Conservation (phyloP, 192 early-diverging fungal genomes). For the Rhizophagus sp. region DNA sequence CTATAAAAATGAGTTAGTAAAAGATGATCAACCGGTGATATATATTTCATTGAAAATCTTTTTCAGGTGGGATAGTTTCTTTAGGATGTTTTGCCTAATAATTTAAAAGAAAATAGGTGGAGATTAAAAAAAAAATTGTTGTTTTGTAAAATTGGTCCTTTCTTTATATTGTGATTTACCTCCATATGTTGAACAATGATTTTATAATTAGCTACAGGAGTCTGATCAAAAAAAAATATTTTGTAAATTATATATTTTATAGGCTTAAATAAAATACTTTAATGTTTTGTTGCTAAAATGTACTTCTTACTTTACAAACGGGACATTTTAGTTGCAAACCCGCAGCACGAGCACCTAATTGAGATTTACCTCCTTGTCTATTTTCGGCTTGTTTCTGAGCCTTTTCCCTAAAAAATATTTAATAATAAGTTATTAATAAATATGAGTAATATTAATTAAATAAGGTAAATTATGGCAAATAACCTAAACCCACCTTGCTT, state of each 20-base stretch:
- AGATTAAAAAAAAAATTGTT: too few relatives aligned
- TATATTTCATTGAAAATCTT: constrained; percentile 1
- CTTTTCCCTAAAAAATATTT: constrained; percentile 31
- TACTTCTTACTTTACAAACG: constrained; percentile 37
- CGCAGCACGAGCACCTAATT: constrained; percentile 32
- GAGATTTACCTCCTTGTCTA: constrained; percentile 41
- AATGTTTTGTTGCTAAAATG: too few relatives aligned
- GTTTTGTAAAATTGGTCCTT: too few relatives aligned
- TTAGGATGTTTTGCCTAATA: constrained; percentile 30
- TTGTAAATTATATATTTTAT: not conserved
- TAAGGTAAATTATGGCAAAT: not conserved
- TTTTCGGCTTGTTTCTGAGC: constrained; percentile 40
- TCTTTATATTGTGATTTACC: constrained; percentile 24
- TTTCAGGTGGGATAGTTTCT: constrained; percentile 20
- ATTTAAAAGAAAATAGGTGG: not conserved
- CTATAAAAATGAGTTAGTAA: not conserved
- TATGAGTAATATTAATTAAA: not conserved
- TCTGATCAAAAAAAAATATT: constrained; percentile 18
- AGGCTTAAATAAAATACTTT: not conserved
- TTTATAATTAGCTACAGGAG: constrained; percentile 39
- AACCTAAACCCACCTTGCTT: constrained; percentile 31
- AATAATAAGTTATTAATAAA: not conserved
- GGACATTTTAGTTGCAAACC: constrained; percentile 40
- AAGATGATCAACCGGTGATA: not conserved
- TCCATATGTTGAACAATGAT: constrained; percentile 40